Base-by-base conservation (phyloP, 1,284 basidiomycete genomes). In the Heliocybe sulcata region DNA sequence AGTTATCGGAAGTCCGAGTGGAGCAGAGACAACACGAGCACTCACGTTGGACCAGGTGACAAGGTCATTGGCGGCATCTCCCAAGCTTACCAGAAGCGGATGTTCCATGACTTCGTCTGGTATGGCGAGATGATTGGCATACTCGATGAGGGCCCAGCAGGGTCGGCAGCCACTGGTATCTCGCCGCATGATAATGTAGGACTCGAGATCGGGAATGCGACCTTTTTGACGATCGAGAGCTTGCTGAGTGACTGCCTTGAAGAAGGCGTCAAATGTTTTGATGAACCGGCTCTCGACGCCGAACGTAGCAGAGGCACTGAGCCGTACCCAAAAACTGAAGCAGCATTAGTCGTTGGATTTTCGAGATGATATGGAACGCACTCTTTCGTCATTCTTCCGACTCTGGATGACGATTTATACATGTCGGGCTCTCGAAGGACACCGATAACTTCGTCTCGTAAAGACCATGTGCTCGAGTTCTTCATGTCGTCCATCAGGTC, bases 41-140 rank as follows among this genome's bases (percentile, higher is more conserved):
- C 66, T 45, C 35, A 67, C 68, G 56, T 69, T 70, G n/a, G 67
- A 65, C 63, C 66, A 68, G n/a, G 65, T 65, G 35, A 70, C 63
- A 12, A 63, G 54, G 35, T 68, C 64, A 35, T 66, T 68, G 2
- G 65, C 63, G 22, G 63, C 63, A 38, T 67, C 61, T 45, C 63
- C 61, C 9, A 70, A 58, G 14, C 56, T 55, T 35, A 56, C 59
- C 45, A 68, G 62, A 52, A 58, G 58, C 19, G 66, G 64, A 57
- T 70, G 61, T 20, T 64, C 55, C 29, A 63, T 55, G 52, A 69
- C 66, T 49, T 64, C 58, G 35, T 67, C 64, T 1, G 68, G 67
- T n/a, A 70, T 60, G 42, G 68, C 64, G 49, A 69, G 61, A 3
- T 62, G 64, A 33, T 62, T 59, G 14, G 64, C 63, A 54, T 68